Evolutionary conservation across 352 stramenopile genomes (phyloP), one percentile per base, ranked within the genome.

Genomic region (Pythium phragmiticola): DNA sequence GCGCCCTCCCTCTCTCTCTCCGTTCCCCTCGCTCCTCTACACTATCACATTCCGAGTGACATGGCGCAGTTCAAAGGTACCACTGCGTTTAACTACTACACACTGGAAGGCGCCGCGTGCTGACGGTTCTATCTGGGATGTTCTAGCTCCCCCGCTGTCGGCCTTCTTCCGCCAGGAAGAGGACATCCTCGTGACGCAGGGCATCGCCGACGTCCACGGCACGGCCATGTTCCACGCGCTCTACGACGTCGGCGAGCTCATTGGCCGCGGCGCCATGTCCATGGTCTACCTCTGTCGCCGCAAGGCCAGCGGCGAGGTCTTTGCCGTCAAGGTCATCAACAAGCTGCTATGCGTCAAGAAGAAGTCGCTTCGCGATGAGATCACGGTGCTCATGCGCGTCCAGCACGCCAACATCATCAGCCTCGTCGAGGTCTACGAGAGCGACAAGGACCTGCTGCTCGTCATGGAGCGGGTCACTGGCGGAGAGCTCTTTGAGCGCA

Each of bases 131-230:
- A 5, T 30, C 3, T 39, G 34, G 36, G 11, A 17, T 30, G 28
- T 30, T 1, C 0, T 39, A 55, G 48, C 48, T 13, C 48, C 48
- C 23, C 48, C 48, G 28, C 80, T 95, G 52, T 95, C 87, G 30
- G 84, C 84, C 43, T 95, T 95, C 60, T 95, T 95, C 77, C 85
- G 85, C 53, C 90, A 92, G 66, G 85, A 95, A 59, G 84, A 95
- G 62, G 82, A 93, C 59, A 75, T 82, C 21, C 64, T 94, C 14
- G 87, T 95, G 23, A 95, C 87, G 19, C 85, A 94, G 62, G 85
- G 87, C 50, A 81, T 94, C 57, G 78, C 87, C 19, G 85, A 94
- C 50, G 85, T 93, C 21, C 83, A 93, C 62, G 75, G 81, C 42
- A 73, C 87, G 43, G 83, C 77, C 55, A 94, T 94, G 85, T 95